A percentile compares a stretch with the other conserved stretches of the same genome.
phyloP scores from a whole-genome alignment of 768 basidiomycete species.

The Mycena capillaripes region DNA sequence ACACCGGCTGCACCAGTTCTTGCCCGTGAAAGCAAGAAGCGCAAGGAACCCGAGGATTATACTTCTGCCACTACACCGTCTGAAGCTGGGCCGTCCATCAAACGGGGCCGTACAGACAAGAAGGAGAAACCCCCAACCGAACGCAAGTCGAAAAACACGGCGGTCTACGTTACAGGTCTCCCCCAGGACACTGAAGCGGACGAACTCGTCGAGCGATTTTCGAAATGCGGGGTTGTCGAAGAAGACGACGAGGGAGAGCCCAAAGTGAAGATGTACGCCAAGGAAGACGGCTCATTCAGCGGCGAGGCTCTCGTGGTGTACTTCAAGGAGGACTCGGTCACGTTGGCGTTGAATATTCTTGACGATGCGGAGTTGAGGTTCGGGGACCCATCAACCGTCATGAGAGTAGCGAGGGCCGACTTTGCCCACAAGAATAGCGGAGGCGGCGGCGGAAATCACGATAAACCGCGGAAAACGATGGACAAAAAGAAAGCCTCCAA shows the following conservation, averaged over 20 bases:
- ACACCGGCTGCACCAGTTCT: slow-evolving; percentile 90
- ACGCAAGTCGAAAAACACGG: slow-evolving; percentile 90
- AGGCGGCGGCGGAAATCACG: slow-evolving; percentile 53
- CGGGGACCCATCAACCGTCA: slow-evolving; percentile 80
- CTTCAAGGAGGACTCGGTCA: slow-evolving; percentile 97
- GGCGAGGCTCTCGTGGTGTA: slow-evolving; percentile 97
- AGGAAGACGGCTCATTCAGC: slow-evolving; percentile 88
- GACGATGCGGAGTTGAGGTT: slow-evolving; percentile 94
- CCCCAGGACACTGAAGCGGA: slow-evolving; percentile 81
- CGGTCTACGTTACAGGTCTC: slow-evolving; percentile 89
- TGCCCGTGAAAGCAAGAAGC: slow-evolving; percentile 85
- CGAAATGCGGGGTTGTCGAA: slow-evolving; percentile 92
- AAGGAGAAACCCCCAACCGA: slow-evolving; percentile 59
- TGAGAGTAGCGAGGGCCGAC: slow-evolving; percentile 83
- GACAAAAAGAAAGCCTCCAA: slow-evolving; percentile 84
- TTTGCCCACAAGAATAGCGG: slow-evolving; percentile 77
- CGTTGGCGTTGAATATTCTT: slow-evolving; percentile 84
- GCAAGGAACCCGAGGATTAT: slow-evolving; percentile 80
- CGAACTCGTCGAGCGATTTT: slow-evolving; percentile 89
- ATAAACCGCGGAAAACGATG: slow-evolving; percentile 71
- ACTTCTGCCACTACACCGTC: slow-evolving; percentile 65
- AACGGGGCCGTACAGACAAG: slow-evolving; percentile 76
- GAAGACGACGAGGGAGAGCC: slow-evolving; percentile 92
- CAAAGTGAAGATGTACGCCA: slow-evolving; percentile 96
- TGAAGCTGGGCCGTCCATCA: slow-evolving; percentile 68